Conservation (phyloP, 345 rosid species). For the Murraya paniculata region DNA sequence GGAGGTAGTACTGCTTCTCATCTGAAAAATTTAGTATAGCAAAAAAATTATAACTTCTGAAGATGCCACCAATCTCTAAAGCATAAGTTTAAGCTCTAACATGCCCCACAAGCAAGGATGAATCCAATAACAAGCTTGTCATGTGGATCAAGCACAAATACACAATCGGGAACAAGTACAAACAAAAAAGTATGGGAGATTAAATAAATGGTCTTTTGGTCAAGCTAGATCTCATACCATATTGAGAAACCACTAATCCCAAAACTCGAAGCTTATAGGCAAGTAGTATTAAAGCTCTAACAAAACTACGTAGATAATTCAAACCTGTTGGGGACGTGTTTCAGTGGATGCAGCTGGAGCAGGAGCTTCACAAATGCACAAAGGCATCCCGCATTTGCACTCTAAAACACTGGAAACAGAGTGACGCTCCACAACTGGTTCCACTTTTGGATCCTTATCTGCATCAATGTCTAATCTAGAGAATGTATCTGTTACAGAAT, state of each 20-base stretch:
- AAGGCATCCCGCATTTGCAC: conserved; percentile 97
- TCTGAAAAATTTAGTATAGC: conserved; percentile 23
- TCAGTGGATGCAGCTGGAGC: conserved; percentile 41
- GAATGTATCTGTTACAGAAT: conserved; percentile 43
- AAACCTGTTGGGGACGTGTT: conserved; percentile 38
- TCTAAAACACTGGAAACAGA: conserved; percentile 34
- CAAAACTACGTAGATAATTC: not conserved
- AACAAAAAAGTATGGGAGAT: not conserved
- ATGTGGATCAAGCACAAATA: not conserved
- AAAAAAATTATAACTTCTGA: not conserved
- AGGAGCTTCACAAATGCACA: conserved; percentile 80
- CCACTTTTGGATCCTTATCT: conserved; percentile 32
- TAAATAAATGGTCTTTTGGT: not conserved
- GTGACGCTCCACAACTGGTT: conserved; percentile 29
- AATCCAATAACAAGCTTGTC: not conserved
- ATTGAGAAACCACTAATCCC: not conserved
- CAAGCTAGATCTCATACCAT: not conserved
- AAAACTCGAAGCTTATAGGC: not conserved
- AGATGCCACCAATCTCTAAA: not conserved
- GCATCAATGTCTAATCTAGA: conserved; percentile 50
- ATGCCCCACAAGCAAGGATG: not conserved
- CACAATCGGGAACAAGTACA: not conserved
- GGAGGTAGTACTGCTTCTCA: conserved; percentile 27
- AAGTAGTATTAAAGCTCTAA: not conserved
- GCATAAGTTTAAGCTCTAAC: not conserved